phyloP scores from a whole-genome alignment of 2,329 filamentous ascomycete genomes.

The Pseudogymnoascus sp. region DNA sequence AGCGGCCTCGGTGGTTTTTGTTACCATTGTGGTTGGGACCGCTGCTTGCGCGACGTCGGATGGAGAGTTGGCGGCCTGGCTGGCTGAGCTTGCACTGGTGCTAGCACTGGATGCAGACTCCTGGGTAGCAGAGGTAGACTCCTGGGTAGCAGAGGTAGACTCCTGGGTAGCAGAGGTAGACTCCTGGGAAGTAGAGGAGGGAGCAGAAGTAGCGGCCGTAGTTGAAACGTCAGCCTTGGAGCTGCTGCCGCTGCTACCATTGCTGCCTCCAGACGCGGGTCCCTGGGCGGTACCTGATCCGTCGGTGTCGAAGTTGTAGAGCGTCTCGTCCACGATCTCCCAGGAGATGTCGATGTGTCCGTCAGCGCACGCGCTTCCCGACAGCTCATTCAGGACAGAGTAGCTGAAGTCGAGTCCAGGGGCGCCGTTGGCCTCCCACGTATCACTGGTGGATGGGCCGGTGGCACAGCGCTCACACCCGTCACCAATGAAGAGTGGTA shows the following conservation, averaged over 20 bases:
- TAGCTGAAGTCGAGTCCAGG: slow-evolving; percentile 5
- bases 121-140: neutral
- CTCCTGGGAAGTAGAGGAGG: neutral
- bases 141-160: neutral
- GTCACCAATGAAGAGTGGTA: neutral
- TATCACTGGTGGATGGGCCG: neutral
- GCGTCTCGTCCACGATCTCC: neutral
- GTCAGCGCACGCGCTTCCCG: neutral
- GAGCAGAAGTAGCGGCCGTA: neutral
- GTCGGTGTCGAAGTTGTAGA: slow-evolving; percentile 1
- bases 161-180: neutral
- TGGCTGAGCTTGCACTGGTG: neutral
- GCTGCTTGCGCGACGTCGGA: neutral
- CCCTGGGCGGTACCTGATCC: neutral
- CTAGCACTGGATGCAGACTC: neutral
- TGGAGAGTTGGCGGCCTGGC: neutral
- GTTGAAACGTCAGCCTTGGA: neutral
- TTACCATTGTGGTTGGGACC: neutral
- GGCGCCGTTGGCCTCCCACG: neutral
- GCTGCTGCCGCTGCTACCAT: neutral
- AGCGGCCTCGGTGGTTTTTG: neutral
- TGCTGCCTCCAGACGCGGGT: neutral
- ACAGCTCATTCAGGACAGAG: neutral
- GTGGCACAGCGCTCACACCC: neutral
- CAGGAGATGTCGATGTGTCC: neutral